phyloP scores from a whole-genome alignment of 768 basidiomycete genomes.

The Trametes cubensis region DNA sequence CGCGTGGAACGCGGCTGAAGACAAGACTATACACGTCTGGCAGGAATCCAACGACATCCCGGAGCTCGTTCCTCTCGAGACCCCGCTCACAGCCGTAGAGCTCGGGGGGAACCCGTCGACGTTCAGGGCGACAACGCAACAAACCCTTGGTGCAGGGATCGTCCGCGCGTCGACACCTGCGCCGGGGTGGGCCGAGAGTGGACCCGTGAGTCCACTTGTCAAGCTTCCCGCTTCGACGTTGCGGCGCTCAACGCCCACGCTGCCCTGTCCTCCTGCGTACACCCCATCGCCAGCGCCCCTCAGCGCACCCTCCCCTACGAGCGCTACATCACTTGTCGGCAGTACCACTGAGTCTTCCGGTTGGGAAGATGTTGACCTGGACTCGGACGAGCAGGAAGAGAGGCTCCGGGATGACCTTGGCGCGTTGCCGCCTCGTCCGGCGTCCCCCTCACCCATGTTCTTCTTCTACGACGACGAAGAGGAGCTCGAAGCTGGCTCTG shows the following conservation, averaged over 20 bases:
- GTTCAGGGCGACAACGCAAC: background rate
- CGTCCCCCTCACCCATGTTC: conserved; percentile 8
- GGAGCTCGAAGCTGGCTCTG: background rate
- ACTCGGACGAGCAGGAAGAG: background rate
- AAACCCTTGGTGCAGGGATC: background rate
- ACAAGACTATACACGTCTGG: background rate
- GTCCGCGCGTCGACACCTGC: background rate
- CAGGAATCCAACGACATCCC: background rate
- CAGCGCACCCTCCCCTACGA: background rate
- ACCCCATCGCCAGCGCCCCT: background rate
- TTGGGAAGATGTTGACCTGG: background rate
- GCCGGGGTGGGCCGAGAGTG: background rate
- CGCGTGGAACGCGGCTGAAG: background rate
- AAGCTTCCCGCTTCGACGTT: background rate
- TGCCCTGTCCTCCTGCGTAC: background rate
- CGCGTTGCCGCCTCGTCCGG: background rate
- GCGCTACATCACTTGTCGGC: background rate
- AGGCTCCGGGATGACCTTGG: background rate
- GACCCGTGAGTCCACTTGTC: background rate
- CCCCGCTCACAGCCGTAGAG: conserved; percentile 7
- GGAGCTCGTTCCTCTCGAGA: background rate
- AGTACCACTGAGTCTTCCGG: background rate
- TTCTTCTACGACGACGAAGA: conserved; percentile 8
- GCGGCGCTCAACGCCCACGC: background rate
- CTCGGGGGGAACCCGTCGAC: background rate